phyloP scores from a whole-genome alignment of 179 eudicot genomes.

The Nepenthes alata region DNA sequence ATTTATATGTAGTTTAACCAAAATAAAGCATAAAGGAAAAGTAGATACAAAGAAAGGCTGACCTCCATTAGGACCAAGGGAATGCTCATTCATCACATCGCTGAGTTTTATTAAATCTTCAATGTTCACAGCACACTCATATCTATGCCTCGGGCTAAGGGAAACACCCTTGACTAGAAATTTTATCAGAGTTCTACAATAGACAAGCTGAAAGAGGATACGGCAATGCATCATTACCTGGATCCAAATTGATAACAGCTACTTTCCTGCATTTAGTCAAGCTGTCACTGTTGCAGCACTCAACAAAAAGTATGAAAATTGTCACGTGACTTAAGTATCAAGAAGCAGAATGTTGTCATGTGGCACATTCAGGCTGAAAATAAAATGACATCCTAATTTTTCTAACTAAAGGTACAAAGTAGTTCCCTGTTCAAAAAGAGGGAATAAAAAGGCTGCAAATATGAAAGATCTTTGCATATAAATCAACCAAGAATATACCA shows the following conservation, averaged over 20 bases:
- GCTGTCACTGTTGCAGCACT: background rate
- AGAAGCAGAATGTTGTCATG: too few species aligned
- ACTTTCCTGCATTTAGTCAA: constrained; percentile 60
- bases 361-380: too few species aligned
- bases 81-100: constrained; percentile 90
- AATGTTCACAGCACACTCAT: constrained; percentile 84
- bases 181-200: background rate
- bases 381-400: too few species aligned
- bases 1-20: too few species aligned
- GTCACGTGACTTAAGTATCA: too few species aligned
- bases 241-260: constrained; percentile 89
- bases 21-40: background rate
- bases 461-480: too few species aligned
- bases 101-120: constrained; percentile 83
- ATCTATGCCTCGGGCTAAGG: constrained; percentile 37
- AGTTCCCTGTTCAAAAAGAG: too few species aligned
- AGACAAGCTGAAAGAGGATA: constrained; percentile 32
- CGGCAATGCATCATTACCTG: constrained; percentile 95
- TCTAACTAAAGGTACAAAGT: too few species aligned
- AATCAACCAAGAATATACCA: too few species aligned
- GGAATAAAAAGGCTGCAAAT: too few species aligned
- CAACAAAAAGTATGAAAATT: too few species aligned
- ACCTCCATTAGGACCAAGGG: constrained; percentile 99
- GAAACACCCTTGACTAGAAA: constrained; percentile 6
- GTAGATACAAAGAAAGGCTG: constrained; percentile 5